A percentile compares a stretch with the other conserved stretches of the same genome.
phyloP scores from a whole-genome alignment of 441 rosid genomes.

The Geranium incanum region DNA sequence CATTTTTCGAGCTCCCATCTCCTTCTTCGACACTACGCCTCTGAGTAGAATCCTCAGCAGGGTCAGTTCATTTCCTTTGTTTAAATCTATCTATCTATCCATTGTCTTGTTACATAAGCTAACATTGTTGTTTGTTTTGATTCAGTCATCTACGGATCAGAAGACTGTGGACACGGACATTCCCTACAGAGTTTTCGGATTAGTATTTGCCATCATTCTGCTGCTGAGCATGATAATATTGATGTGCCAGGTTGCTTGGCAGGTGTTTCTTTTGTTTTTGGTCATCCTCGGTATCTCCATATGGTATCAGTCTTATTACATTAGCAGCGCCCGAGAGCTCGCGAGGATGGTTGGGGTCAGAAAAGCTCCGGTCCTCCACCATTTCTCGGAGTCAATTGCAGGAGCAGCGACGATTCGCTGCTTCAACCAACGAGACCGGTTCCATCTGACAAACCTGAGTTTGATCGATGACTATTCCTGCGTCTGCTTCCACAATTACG shows the following conservation, averaged over 20 bases:
- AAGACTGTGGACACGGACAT: slow-evolving; percentile 59
- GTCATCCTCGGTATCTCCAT: slow-evolving; percentile 45
- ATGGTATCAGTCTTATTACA: slow-evolving; percentile 61
- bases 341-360: slow-evolving; percentile 59
- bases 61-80: slow-evolving; percentile 31
- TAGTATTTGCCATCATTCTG: slow-evolving; percentile 59
- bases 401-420: slow-evolving; percentile 52
- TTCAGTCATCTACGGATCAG: slow-evolving; percentile 58
- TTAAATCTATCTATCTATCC: too few species aligned
- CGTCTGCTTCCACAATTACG: slow-evolving; percentile 46
- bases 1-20: slow-evolving; percentile 52
- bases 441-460: slow-evolving; percentile 31
- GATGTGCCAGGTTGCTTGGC: slow-evolving; percentile 57
- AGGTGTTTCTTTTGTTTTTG: slow-evolving; percentile 45
- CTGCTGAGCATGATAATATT: slow-evolving; percentile 44
- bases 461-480: slow-evolving; percentile 49
- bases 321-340: slow-evolving; percentile 58
- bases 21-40: slow-evolving; percentile 57
- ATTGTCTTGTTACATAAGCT: too few species aligned
- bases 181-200: slow-evolving; percentile 55
- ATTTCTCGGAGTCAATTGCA: slow-evolving; percentile 49
- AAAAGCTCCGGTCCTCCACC: slow-evolving; percentile 63
- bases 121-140: neutral
- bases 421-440: slow-evolving; percentile 46
- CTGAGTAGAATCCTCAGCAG: slow-evolving; percentile 50